Evolutionary conservation across 2,329 filamentous ascomycete genomes (phyloP).

Genomic region (Xylariaceae sp.): DNA sequence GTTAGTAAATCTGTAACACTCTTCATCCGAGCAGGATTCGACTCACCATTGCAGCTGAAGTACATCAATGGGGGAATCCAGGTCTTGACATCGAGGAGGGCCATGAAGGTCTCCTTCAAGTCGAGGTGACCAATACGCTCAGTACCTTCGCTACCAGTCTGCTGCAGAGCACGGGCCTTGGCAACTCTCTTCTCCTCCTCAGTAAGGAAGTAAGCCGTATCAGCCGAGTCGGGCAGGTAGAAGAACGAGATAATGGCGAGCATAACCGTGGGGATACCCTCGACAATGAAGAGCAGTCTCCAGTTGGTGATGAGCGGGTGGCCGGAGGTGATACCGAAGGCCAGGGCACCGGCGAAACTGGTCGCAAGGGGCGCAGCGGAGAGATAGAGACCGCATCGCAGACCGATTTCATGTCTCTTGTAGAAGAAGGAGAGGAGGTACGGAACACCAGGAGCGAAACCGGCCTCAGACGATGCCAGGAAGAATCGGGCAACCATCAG

Average conservation of each 20-base stretch:
- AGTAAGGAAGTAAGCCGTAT: slow-evolving; percentile 49
- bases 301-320: slow-evolving; percentile 46
- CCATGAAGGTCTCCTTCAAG: slow-evolving; percentile 42
- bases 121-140: slow-evolving; percentile 43
- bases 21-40: too few relatives aligned
- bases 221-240: slow-evolving; percentile 42
- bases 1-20: too few relatives aligned
- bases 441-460: slow-evolving; percentile 32
- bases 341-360: slow-evolving; percentile 62
- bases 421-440: slow-evolving; percentile 36
- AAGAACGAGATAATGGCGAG: slow-evolving; percentile 30
- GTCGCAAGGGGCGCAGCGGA: slow-evolving; percentile 58
- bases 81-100: slow-evolving; percentile 45
- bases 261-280: slow-evolving; percentile 33
- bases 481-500: slow-evolving; percentile 32
- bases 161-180: slow-evolving; percentile 45
- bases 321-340: slow-evolving; percentile 63
- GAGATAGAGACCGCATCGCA: slow-evolving; percentile 34
- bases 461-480: slow-evolving; percentile 31
- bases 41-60: slow-evolving; percentile 38
- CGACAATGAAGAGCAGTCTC: slow-evolving; percentile 34
- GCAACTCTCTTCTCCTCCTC: slow-evolving; percentile 55
- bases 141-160: slow-evolving; percentile 46
- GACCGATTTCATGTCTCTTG: slow-evolving; percentile 41
- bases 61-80: slow-evolving; percentile 43